A percentile compares a stretch with the other conserved stretches of the same genome.
Conservation (phyloP, 1,139 yeast species). For the Petasospora fabianii region DNA sequence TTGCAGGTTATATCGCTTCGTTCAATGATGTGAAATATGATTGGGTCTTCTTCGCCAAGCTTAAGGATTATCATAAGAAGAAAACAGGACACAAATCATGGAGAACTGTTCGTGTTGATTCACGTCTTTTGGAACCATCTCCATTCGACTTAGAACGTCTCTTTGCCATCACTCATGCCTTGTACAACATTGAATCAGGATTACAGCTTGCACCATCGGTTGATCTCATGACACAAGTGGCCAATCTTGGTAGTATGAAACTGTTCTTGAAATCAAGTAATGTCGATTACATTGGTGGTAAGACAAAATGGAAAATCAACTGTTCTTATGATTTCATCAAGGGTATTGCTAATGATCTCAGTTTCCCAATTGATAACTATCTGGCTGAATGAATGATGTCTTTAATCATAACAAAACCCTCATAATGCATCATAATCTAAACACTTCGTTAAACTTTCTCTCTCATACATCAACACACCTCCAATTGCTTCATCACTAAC, state of each 20-base stretch:
- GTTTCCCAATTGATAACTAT: conserved; percentile 43
- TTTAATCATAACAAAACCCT: not conserved
- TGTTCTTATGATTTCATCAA: conserved; percentile 51
- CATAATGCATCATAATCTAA: conserved; percentile 37
- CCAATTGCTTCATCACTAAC: conserved; percentile 56
- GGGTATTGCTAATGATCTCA: conserved; percentile 47
- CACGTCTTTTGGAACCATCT: conserved; percentile 54
- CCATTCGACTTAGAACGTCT: conserved; percentile 66
- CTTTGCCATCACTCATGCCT: conserved; percentile 61
- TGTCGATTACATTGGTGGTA: conserved; percentile 54
- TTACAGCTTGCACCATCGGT: conserved; percentile 36
- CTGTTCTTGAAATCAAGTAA: conserved; percentile 41
- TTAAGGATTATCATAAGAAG: conserved; percentile 45
- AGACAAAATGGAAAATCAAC: conserved; percentile 63
- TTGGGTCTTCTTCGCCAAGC: conserved; percentile 54
- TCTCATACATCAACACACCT: conserved; percentile 48
- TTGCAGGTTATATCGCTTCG: conserved; percentile 72
- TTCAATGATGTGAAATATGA: conserved; percentile 60
- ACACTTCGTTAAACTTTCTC: conserved; percentile 36
- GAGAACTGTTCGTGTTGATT: conserved; percentile 43
- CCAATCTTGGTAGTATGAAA: conserved; percentile 55
- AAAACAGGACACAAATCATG: conserved; percentile 35
- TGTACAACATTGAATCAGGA: conserved; percentile 34
- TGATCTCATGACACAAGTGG: conserved; percentile 56
- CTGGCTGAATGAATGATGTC: not conserved